Evolutionary conservation across 257 asterid species (phyloP).

Genomic region (Rubia yunnanensis): DNA sequence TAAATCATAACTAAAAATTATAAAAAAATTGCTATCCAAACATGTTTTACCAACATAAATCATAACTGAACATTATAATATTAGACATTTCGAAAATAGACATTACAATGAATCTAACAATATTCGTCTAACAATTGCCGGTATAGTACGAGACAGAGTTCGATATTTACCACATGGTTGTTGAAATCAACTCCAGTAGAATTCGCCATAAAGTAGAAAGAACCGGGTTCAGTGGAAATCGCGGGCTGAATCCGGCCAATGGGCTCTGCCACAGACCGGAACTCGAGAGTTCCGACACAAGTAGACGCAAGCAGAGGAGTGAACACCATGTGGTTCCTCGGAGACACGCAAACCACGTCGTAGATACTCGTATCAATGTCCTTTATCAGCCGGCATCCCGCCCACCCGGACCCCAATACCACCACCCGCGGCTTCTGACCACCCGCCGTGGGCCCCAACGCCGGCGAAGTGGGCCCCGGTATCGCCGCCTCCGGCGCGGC

Average conservation of each 20-base stretch:
- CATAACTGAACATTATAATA: background rate
- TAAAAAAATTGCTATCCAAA: too few species aligned
- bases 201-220: conserved; percentile 81
- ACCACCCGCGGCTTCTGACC: conserved; percentile 90
- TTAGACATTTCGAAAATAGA: background rate
- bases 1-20: background rate
- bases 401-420: conserved; percentile 97
- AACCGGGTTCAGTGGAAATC: conserved; percentile 76
- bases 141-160: too few species aligned
- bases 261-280: conserved; percentile 97
- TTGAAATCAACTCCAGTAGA: conserved; percentile 63
- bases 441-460: conserved; percentile 50
- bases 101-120: too few species aligned
- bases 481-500: background rate
- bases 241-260: conserved; percentile 94
- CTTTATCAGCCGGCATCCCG: conserved; percentile 88
- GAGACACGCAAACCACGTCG: conserved; percentile 86
- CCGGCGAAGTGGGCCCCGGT: background rate
- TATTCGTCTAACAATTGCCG: too few species aligned
- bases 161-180: conserved; percentile 72
- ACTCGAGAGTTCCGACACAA: conserved; percentile 96
- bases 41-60: too few species aligned
- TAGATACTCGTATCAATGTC: conserved; percentile 60
- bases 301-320: conserved; percentile 97
- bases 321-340: conserved; percentile 96